Evolutionary conservation across 2,329 filamentous ascomycete species (phyloP), one percentile per base, ranked within the genome.

Genomic region (Hypoxylon sp.): DNA sequence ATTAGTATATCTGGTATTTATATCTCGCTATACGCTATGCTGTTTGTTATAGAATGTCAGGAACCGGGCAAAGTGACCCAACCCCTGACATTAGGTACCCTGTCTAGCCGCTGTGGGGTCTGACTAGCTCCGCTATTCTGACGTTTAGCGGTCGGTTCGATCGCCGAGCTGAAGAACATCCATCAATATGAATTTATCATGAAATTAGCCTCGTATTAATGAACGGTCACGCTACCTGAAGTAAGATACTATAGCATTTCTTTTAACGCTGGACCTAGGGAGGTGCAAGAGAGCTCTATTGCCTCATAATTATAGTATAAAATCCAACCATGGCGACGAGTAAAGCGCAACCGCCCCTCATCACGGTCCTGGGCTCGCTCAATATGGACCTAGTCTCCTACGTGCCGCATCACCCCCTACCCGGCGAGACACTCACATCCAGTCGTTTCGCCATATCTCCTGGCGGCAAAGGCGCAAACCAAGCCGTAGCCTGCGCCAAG

Each of bases 381-480:
- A 98, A 98, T 82, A 93, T 93, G 78, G 95, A 99, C 82, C 90
- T 98, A 70, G 93, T 97, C 69, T 94, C 93, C 43, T 90, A 93
- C 75, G 96, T 96, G 34, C 85, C 93, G 4, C 93, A 95, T 69
- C 89, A 97, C 69, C 95, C 96, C 1, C 82, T 86, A 1, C 90
- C 91, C 0, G 96, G 95, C 72, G 95, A 99, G 82, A 98, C 95
- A 2, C 86, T 98, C 56, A 94, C 92, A 2, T 88, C 93, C 51
- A 89, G 84, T 71, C 89, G 89, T 19, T 97, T 97, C 82, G 86
- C 86, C 76, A 93, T 91, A 36, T 94, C 92, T 46, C 90, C 92
- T 30, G 96, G 95, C 74, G 95, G 96, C 63, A 99, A 99, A 82
- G 95, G 95, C 70, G 94, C 94, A 67, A 98, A 98, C 83, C 95